Evolutionary conservation across 495 filamentous ascomycete genomes (phyloP), one percentile per base, ranked within the genome.

Genomic region (Penicillium steckii): DNA sequence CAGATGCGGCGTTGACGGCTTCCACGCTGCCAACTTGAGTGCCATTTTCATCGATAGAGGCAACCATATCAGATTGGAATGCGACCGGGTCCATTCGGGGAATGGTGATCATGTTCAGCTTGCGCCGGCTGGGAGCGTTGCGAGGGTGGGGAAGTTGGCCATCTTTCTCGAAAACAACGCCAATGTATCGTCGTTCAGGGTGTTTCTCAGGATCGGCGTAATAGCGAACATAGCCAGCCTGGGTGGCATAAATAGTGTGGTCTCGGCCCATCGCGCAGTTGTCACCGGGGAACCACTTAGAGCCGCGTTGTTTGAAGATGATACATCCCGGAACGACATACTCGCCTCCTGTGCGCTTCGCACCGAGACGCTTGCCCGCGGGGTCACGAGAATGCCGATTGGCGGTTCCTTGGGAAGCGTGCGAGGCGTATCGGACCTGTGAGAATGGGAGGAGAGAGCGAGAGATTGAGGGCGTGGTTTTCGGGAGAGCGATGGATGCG

Each of bases 301-400:
- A 93, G 54, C 94, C 94, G 50, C 94, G 87, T 72, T 99, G 94
- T 56, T 87, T 85, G 83, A 95, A 99, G 72, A 99, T 92, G 69
- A 99, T 97, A 78, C 94, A 96, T 23, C 95, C 95, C 3, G 90
- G 85, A 41, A 92, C 84, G 10, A 99, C 94, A 65, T 89, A 93
- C 70, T 96, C 85, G 62, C 90, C 91, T 62, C 85, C 89, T 4
- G 85, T 84, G 77, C 90, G 93, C 77, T 99, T 99, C 4, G 91
- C 91, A 41, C 94, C 94, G 48, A 97, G 78, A 64, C 95, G 89
- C 75, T 96, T 97, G 49, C 94, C 91, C 12, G 91, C 82, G 1
- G 91, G 89, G 65, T 95, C 86, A 67, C 90, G 90, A 27, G 85
- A 83, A 65, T 83, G 81, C 56, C 86, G 70, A 68, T 86, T 95